A percentile compares a stretch with the other conserved stretches of the same genome.
These are phyloP conservation scores for Taxillus chinensis DNA, from an alignment of 164 flowering plant genomes.

Conservation along the genomic window DNA sequence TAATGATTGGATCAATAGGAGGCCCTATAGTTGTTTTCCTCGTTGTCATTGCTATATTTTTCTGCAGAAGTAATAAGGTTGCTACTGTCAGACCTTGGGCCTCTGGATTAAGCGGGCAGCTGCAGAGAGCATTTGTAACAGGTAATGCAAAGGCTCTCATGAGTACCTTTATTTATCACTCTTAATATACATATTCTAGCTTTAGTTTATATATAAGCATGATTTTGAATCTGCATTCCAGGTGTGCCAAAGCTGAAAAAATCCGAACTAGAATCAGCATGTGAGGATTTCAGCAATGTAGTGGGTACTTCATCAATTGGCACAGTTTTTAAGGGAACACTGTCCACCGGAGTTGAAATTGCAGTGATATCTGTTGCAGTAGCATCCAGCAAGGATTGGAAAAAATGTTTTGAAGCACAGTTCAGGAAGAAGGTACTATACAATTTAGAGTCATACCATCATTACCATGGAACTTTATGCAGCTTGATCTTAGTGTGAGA, in stretches of 20 bases:
- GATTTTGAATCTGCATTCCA: conserved; percentile 15
- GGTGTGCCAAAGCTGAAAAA: conserved; percentile 62
- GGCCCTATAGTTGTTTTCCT: conserved; percentile 24
- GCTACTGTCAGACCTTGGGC: conserved; percentile 71
- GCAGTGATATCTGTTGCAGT: conserved; percentile 48
- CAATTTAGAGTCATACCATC: background rate
- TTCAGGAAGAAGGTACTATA: conserved; percentile 61
- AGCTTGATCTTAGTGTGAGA: background rate
- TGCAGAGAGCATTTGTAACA: conserved; percentile 75
- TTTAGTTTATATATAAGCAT: background rate
- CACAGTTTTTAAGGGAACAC: conserved; percentile 63
- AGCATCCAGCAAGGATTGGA: conserved; percentile 51
- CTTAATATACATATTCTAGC: background rate
- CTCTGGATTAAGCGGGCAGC: conserved; percentile 88
- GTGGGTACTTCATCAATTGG: conserved; percentile 54
- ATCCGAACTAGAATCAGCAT: conserved; percentile 49
- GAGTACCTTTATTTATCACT: no score
- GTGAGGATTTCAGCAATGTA: conserved; percentile 88
- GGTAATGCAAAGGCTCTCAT: conserved; percentile 26
- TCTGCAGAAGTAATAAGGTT: conserved; percentile 36
- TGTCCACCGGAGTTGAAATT: conserved; percentile 81
- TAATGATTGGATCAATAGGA: conserved; percentile 29
- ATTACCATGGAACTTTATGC: background rate
- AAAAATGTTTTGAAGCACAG: conserved; percentile 38
- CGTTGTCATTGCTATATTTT: conserved; percentile 18